Percentiles rank a stretch among this genome's conserved stretches.
These are phyloP conservation scores for Nymphaea thermarum DNA, from an alignment of 164 flowering plant genomes.

Conservation along the genomic window DNA sequence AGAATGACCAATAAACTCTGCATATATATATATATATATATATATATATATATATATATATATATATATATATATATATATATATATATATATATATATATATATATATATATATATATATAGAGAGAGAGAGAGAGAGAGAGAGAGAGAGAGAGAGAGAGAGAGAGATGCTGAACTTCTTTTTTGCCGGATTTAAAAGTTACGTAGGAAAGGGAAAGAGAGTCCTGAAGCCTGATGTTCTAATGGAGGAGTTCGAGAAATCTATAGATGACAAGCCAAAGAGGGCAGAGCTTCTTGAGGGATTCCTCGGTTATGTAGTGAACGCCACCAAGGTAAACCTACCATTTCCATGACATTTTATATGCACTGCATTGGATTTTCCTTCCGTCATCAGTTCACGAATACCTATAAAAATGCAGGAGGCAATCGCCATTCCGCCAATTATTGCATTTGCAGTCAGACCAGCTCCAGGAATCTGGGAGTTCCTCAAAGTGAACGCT, in stretches of 20 bases:
- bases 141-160: background rate
- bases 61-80: background rate
- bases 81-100: background rate
- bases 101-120: background rate
- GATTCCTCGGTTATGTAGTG: slow-evolving; percentile 68
- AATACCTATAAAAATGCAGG: slow-evolving; percentile 30
- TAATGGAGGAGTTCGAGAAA: slow-evolving; percentile 64
- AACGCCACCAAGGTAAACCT: slow-evolving; percentile 52
- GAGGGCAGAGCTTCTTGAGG: slow-evolving; percentile 50
- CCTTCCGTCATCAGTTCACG: background rate
- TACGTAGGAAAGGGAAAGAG: slow-evolving; percentile 49
- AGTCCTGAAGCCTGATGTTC: slow-evolving; percentile 45
- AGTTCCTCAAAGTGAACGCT: slow-evolving; percentile 63
- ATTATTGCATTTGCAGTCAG: slow-evolving; percentile 69
- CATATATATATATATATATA: background rate
- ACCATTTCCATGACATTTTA: background rate
- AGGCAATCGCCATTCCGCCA: slow-evolving; percentile 90
- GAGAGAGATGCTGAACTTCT: background rate
- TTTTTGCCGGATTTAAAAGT: slow-evolving; percentile 16
- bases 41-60: background rate
- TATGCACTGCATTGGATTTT: background rate
- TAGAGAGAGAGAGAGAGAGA: too few species aligned
- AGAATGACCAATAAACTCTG: background rate
- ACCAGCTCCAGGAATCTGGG: slow-evolving; percentile 90
- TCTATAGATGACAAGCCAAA: slow-evolving; percentile 57